Base-by-base conservation (phyloP, 331 rosid genomes). In the Erythrophleum ivorense region DNA sequence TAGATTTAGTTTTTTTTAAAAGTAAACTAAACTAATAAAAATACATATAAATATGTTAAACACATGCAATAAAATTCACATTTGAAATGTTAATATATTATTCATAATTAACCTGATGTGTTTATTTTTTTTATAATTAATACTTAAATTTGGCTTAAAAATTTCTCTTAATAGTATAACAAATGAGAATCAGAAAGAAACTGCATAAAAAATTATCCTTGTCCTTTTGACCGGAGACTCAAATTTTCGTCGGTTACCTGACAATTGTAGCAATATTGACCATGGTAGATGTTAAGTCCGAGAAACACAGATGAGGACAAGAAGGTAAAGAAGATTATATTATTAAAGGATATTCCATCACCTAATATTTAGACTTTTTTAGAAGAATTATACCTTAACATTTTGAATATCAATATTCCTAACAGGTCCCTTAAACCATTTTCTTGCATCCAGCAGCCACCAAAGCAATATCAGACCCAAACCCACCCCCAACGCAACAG, bases 341-440 rank as follows among this genome's bases (percentile, higher is more conserved):
- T n/a, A 15, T 7, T 1, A 21, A 40, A 57, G 40, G 2, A 40
- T 5, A 59, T 38, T 24, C 16, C 24, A 62, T 19, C 36, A 62
- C 7, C 31, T 62, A 66, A 6, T 1, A 15, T 12, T 15, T 49
- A 48, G 13, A 66, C 54, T 36, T 40, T 2, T 14, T 63, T 21
- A 14, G 38, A 31, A 68, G 24, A 81, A 46, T 70, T 49, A 88
- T 9, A 74, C 79, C 81, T 76, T 83, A 15, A 65, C 91, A 75
- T 81, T 81, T 40, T 74, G 86, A 58, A 4, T 52, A 49, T 88
- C 92, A 85, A 88, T 78, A 52, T 91, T 93, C 82, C 97, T 82
- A 76, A 91, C 97, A 64, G 97, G 97, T 31, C 97, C 97, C 73
- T 79, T 91, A 79, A 93, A 93, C 97, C 97, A 93, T 71, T 88